phyloP scores from a whole-genome alignment of 1,284 basidiomycete genomes.

The Ganoderma sinense region DNA sequence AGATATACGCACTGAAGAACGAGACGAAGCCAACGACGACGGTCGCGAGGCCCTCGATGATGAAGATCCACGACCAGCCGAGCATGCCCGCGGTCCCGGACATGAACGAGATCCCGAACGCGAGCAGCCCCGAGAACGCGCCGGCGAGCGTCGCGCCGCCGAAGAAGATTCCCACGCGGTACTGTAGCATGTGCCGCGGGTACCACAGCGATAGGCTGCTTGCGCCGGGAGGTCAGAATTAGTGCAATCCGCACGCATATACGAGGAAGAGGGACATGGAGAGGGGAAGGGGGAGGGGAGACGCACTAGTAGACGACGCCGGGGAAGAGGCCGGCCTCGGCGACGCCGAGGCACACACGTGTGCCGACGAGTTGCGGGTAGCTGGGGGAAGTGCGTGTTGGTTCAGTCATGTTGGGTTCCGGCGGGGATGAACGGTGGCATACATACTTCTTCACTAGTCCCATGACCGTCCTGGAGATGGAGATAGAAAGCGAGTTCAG shows the following conservation, averaged over 20 bases:
- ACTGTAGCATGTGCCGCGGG: conserved; percentile 44
- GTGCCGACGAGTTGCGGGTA: conserved; percentile 68
- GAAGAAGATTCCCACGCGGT: conserved; percentile 45
- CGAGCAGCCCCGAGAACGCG: conserved; percentile 50
- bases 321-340: conserved; percentile 76
- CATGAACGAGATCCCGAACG: conserved; percentile 54
- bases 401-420: neutral
- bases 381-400: conserved; percentile 40
- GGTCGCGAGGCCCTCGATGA: conserved; percentile 64
- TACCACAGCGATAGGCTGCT: conserved; percentile 44
- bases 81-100: conserved; percentile 46
- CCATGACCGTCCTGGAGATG: conserved; percentile 62
- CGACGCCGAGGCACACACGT: conserved; percentile 66
- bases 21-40: conserved; percentile 57
- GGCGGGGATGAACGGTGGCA: too few species aligned
- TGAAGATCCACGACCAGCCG: conserved; percentile 58
- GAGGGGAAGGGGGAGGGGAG: neutral
- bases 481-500: neutral
- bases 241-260: neutral
- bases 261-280: neutral
- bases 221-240: too few species aligned
- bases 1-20: conserved; percentile 48
- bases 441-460: conserved; percentile 67
- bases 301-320: conserved; percentile 68
- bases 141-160: conserved; percentile 44